Evolutionary conservation across 768 basidiomycete genomes (phyloP), one percentile per base, ranked within the genome.

Genomic region (Psilocybe azurescens): DNA sequence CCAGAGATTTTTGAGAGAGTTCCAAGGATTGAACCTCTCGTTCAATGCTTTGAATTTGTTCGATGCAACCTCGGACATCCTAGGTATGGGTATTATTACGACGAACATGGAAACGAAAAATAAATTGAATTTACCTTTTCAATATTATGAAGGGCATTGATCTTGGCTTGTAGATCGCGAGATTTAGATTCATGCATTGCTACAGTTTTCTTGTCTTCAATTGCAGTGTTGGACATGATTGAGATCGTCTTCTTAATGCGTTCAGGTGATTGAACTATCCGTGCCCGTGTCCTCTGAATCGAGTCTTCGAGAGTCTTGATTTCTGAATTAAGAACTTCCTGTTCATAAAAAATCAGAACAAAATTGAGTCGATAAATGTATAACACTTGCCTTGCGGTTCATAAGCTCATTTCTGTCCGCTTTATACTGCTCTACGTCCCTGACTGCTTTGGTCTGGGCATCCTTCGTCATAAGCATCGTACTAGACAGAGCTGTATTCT

Each of bases 191-290:
- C 91, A 65, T 89, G 86, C 64, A 82, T 73, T 1, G 83, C 78
- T 18, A 92, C 80, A 1, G 81, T 81, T 62, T 80, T 85, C 70
- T 92, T 92, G 66, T 96, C 93, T 57, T 90, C 89, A 16, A 83
- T 73, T 1, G 87, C 86, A 0, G 84, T 87, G 5, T 77, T 71
- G 2, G 85, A 82, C 90, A 97, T 94, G n/a, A 85, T 80, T 10
- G 82, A 75, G 67, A 97, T 97, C 47, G 87, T 91, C 54, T 89
- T 86, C 71, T 89, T 91, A 66, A 97, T 90, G 49, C 95, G 85
- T 51, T 97, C 95, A 0, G 95, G 95, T 0, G 93, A 95, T 72
- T 95, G 93, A 3, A 97, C 94, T 64, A 97, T 90, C 29, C 94
- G 87, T 30, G 86, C 79, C 53, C 86, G 82, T 0, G 88, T 88